phyloP scores from a whole-genome alignment of 1,139 yeast genomes.

The Yamadazyma triangularis region DNA sequence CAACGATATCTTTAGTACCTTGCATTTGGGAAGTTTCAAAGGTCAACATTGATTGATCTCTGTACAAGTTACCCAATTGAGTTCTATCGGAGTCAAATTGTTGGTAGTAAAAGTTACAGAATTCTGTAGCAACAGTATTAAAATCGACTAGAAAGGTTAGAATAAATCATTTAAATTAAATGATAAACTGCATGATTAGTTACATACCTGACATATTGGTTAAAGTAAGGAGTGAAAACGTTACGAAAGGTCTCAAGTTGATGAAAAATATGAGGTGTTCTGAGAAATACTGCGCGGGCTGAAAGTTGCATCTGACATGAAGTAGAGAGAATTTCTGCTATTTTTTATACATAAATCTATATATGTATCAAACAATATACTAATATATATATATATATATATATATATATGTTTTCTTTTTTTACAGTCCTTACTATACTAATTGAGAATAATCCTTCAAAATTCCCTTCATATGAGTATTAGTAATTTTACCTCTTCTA shows the following conservation, averaged over 20 bases:
- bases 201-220: slow-evolving; percentile 14
- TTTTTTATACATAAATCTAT: no score
- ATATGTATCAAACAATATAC: no score
- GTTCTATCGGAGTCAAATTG: slow-evolving; percentile 92
- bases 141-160: slow-evolving; percentile 73
- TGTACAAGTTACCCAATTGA: slow-evolving; percentile 89
- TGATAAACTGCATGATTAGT: neutral
- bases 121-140: slow-evolving; percentile 72
- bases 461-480: slow-evolving; percentile 93
- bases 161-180: no score
- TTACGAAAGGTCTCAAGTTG: no score
- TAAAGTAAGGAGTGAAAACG: slow-evolving; percentile 2
- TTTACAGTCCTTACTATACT: slow-evolving; percentile 20
- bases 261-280: no score
- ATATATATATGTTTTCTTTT: no score
- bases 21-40: slow-evolving; percentile 92
- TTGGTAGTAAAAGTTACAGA: slow-evolving; percentile 91
- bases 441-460: slow-evolving; percentile 73
- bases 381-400: no score
- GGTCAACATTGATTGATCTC: slow-evolving; percentile 96
- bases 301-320: no score
- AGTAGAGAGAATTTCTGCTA: no score
- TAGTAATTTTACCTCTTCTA: slow-evolving; percentile 89
- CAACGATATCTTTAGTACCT: slow-evolving; percentile 90
- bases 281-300: no score